A percentile compares a stretch with the other conserved stretches of the same genome.
Evolutionary conservation across 2,329 filamentous ascomycete species (phyloP).

Genomic region (Kalmusia sp.): DNA sequence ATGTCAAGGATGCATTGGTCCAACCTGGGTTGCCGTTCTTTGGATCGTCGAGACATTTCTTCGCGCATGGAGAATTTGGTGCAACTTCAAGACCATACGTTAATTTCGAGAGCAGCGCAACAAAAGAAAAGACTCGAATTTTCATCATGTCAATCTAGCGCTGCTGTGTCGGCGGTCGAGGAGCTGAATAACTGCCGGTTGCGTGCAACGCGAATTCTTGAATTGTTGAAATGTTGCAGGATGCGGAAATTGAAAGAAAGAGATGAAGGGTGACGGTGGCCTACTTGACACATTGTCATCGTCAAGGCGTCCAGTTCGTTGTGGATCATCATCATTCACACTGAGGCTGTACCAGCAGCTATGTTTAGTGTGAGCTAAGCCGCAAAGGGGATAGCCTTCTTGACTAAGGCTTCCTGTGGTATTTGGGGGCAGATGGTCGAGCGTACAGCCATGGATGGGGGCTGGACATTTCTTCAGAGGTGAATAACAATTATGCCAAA

Average conservation of each 20-base stretch:
- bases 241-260: neutral
- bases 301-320: neutral
- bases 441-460: too few species aligned
- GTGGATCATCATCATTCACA: neutral
- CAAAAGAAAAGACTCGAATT: neutral
- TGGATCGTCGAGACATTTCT: conserved; percentile 24
- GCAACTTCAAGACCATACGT: conserved; percentile 24
- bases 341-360: neutral
- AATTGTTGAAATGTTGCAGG: too few species aligned
- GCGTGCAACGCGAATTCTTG: neutral
- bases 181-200: neutral
- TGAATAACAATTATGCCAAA: too few species aligned
- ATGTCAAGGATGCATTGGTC: conserved; percentile 17
- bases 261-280: neutral
- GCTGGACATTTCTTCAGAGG: neutral
- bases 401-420: too few species aligned
- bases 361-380: neutral
- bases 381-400: neutral
- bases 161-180: neutral
- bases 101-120: neutral
- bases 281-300: neutral
- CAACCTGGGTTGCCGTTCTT: conserved; percentile 17
- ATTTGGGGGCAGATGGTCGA: too few species aligned
- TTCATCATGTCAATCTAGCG: neutral
- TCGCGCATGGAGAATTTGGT: conserved; percentile 25